Evolutionary conservation across 2,329 filamentous ascomycete genomes (phyloP).

Genomic region (Scedosporium apiospermum): DNA sequence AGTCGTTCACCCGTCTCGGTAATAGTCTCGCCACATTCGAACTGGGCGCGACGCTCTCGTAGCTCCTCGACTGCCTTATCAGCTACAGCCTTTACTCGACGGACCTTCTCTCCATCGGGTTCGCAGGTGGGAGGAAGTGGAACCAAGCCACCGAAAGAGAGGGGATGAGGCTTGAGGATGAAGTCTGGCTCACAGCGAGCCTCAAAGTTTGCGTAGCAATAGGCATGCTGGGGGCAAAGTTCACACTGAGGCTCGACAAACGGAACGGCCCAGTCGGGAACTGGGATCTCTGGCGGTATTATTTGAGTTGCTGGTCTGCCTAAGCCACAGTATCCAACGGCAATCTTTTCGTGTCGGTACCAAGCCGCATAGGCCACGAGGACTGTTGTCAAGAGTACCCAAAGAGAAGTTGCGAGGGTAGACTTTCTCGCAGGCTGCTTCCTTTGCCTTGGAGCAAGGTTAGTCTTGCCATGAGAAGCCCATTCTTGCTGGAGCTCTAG

Average conservation of each 20-base stretch:
- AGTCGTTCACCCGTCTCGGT: constrained; percentile 51
- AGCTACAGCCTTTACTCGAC: constrained; percentile 77
- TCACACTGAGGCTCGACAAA: constrained; percentile 76
- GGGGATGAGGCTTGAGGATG: constrained; percentile 71
- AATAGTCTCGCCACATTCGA: constrained; percentile 71
- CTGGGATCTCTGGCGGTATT: constrained; percentile 35
- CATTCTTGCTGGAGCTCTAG: constrained; percentile 68
- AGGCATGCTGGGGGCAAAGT: constrained; percentile 80
- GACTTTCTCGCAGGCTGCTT: constrained; percentile 27
- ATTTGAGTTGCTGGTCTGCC: constrained; percentile 51
- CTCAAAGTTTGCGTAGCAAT: constrained; percentile 70
- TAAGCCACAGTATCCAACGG: constrained; percentile 88
- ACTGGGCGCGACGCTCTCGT: constrained; percentile 75
- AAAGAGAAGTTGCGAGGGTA: constrained; percentile 54
- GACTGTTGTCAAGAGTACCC: constrained; percentile 61
- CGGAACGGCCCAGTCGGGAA: constrained; percentile 64
- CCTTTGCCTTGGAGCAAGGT: constrained; percentile 32
- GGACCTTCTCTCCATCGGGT: constrained; percentile 85
- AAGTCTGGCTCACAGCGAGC: constrained; percentile 82
- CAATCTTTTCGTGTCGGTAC: constrained; percentile 93
- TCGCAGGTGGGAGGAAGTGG: constrained; percentile 88
- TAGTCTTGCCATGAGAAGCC: constrained; percentile 40
- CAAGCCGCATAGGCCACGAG: constrained; percentile 66
- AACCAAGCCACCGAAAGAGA: constrained; percentile 70
- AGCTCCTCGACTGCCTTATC: constrained; percentile 82